Conservation (phyloP, 2,329 filamentous ascomycete genomes). For the Colletotrichum scovillei region DNA sequence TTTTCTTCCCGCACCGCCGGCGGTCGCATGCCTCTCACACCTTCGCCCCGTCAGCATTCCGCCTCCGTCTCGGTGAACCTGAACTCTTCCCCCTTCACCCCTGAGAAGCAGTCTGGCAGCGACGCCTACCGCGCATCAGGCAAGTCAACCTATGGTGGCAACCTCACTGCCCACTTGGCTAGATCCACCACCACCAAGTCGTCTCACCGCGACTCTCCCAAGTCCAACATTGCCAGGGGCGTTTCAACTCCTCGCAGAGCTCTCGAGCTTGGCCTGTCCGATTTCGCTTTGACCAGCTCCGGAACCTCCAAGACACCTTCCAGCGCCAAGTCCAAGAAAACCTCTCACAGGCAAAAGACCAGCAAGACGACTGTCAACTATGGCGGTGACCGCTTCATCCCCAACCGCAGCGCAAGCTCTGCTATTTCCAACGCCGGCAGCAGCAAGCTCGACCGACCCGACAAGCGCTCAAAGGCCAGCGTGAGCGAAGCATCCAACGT, state of each 20-base stretch:
- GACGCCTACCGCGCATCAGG: conserved; percentile 62
- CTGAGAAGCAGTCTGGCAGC: conserved; percentile 67
- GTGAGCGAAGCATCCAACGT: conserved; percentile 78
- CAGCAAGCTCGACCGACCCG: conserved; percentile 80
- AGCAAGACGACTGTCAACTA: conserved; percentile 84
- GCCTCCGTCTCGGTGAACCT: conserved; percentile 62
- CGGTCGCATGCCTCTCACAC: conserved; percentile 93
- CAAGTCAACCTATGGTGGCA: conserved; percentile 84
- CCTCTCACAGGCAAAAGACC: conserved; percentile 61
- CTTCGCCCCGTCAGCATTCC: conserved; percentile 79
- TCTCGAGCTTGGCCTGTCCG: conserved; percentile 90
- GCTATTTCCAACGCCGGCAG: conserved; percentile 85
- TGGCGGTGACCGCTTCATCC: conserved; percentile 92
- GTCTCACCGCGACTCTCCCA: conserved; percentile 86
- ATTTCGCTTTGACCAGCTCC: conserved; percentile 91
- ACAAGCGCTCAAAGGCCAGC: conserved; percentile 79
- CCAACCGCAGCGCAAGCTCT: conserved; percentile 90
- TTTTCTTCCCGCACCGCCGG: conserved; percentile 94
- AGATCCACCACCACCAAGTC: conserved; percentile 73
- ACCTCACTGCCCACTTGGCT: conserved; percentile 82
- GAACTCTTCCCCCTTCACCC: conserved; percentile 82
- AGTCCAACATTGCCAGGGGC: conserved; percentile 90
- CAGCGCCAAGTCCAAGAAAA: conserved; percentile 68
- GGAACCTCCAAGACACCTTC: conserved; percentile 72
- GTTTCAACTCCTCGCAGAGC: conserved; percentile 82